Conservation (phyloP, 805 yeast species). For the Cyberlindnera americana region DNA sequence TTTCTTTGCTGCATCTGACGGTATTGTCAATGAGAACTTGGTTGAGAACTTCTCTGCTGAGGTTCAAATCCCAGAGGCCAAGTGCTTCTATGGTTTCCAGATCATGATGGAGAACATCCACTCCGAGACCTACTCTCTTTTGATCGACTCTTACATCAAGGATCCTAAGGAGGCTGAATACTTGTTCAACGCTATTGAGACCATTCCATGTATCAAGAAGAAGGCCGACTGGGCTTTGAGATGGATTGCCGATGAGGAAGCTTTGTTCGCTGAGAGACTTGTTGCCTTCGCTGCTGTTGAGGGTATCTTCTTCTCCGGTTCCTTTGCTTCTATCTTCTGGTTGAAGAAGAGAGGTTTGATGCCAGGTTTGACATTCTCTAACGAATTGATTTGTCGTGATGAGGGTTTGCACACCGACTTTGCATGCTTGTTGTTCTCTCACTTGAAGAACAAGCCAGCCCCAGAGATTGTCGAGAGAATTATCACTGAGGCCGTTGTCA, state of each 20-base stretch:
- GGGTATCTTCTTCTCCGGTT: conserved; percentile 98
- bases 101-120: conserved; percentile 99
- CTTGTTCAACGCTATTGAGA: conserved; percentile 93
- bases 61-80: conserved; percentile 96
- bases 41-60: conserved; percentile 97
- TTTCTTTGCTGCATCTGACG: conserved; percentile 98
- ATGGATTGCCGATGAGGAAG: conserved; percentile 89
- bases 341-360: conserved; percentile 96
- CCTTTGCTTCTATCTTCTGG: conserved; percentile 98
- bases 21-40: conserved; percentile 95
- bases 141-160: conserved; percentile 92
- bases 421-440: conserved; percentile 93
- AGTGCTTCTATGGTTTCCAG: conserved; percentile 98
- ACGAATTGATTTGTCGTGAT: conserved; percentile 96
- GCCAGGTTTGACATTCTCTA: conserved; percentile 98
- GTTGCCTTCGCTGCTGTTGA: conserved; percentile 99
- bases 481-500: conserved; percentile 91
- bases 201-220: conserved; percentile 92
- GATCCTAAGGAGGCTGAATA: conserved; percentile 91
- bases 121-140: conserved; percentile 92
- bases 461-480: conserved; percentile 75
- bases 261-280: conserved; percentile 90
- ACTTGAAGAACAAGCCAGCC: conserved; percentile 85
- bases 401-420: conserved; percentile 99
- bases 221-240: conserved; percentile 99